Evolutionary conservation across 345 rosid genomes (phyloP), one percentile per base, ranked within the genome.

Genomic region (Eucalyptus erythrocorys): DNA sequence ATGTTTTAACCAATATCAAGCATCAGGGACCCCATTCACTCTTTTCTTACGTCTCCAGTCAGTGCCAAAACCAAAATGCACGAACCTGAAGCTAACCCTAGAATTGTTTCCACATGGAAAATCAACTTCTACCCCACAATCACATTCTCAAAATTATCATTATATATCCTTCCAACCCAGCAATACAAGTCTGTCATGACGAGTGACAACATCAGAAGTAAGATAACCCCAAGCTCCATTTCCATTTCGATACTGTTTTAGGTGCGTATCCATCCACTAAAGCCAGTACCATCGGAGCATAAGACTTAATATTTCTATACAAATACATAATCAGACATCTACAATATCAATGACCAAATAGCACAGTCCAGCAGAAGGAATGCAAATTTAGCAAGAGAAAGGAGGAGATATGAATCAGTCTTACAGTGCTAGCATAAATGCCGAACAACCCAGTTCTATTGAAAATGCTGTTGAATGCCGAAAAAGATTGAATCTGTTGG

Each of bases 381-480:
- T 55, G 34, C 47, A 32, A 87, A 55, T 85, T 85, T 5, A 13
- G 48, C 87, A 82, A 81, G n/a, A 53, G 30, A 61, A 50, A 79
- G 19, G 53, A 30, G 48, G 17, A 37, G 64, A 66, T 22, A 34
- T 42, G 79, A 88, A 85, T 47, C 89, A 87, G 79, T 50, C 98
- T 93, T 94, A 97, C 99, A 42, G 96, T 93, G 88, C 93, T 92
- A 85, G 93, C 97, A 88, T 96, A 93, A 87, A 97, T 96, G 87
- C 99, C 99, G 90, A 97, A 97, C 88, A 97, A 34, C 88, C 96
- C 95, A 37, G 94, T 92, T 85, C 90, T 91, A 91, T 98, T 95
- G 94, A 94, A 97, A 90, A 97, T 94, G 91, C 95, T 95, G 94
- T 88, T 95, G 95, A 98, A 98, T 85, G 99, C 98, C 2, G 97